Evolutionary conservation across 805 yeast species (phyloP), one percentile per base, ranked within the genome.

Genomic region (Myxozyma nipponensis): DNA sequence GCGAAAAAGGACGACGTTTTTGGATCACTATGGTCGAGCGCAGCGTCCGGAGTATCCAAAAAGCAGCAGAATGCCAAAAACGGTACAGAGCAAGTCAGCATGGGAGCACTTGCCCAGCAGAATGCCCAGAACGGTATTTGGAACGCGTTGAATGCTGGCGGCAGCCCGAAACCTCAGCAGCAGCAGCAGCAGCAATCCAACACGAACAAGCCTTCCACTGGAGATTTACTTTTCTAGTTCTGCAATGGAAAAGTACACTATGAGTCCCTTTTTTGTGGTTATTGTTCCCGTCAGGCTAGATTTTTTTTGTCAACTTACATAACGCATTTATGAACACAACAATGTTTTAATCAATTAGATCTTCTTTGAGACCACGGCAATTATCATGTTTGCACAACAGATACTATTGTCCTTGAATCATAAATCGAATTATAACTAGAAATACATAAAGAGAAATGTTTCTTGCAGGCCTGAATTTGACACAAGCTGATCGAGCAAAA

Each of bases 11-110:
- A 54, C 46, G 75, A 71, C 50, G 69, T 68, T 3, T 71, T 71
- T 56, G 72, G 72, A 30, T 68, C 70, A 30, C 57, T 71, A 42
- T 71, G 75, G 75, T 44, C 64, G 28, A 42, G 64, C 17, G 66
- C 69, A 5, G 48, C 64, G 23, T 49, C 63, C 19, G 60, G 58
- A 43, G 50, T 58, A 30, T 54, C 55, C 28, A 46, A 60, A 39
- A 44, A 46, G 26, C 32, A 54, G 7, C 18, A 50, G 15, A 19
- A 36, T 15, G 17, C 49, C 23, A 25, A 36, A 13, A 13, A 6
- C 9, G 5, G 9, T 13, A 17, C 7, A 6, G 38, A 7, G 15
- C 34, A 47, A n/a, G 48, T 46, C 30, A 58, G 58, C 39, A 49
- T 59, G 46, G 62, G 60, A 7, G 35, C 50, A 25, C 48, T 65